Conservation (phyloP, 176 grass and related monocot genomes). For the Pharus latifolius region DNA sequence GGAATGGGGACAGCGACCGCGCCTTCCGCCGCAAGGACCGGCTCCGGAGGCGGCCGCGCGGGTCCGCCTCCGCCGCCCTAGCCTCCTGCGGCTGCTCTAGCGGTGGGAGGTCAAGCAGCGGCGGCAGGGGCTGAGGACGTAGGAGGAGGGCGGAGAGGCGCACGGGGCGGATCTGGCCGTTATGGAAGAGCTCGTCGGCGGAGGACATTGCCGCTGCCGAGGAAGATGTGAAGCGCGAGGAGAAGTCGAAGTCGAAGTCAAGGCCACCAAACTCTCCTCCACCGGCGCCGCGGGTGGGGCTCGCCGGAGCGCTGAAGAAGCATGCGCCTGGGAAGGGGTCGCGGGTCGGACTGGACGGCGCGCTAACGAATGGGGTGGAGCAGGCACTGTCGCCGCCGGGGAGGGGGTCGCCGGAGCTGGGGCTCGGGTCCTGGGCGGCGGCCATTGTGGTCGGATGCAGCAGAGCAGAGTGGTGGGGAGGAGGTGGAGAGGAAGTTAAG, state of each 20-base stretch:
- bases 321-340: constrained; percentile 12
- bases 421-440: neutral
- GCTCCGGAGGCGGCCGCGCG: constrained; percentile 33
- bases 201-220: constrained; percentile 64
- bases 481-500: neutral
- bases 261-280: neutral
- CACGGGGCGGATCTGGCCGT: constrained; percentile 80
- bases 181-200: constrained; percentile 79
- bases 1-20: constrained; percentile 72
- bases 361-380: constrained; percentile 65
- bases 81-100: neutral
- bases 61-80: neutral
- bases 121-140: constrained; percentile 19
- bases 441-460: neutral
- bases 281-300: constrained; percentile 43
- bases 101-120: neutral
- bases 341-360: constrained; percentile 53
- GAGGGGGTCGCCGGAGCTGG: neutral
- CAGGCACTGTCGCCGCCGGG: constrained; percentile 28
- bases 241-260: constrained; percentile 65
- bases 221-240: constrained; percentile 33
- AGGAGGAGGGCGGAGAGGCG: constrained; percentile 35
- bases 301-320: constrained; percentile 93
- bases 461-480: neutral
- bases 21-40: constrained; percentile 44